phyloP scores from a whole-genome alignment of 2,329 filamentous ascomycete species.

The Verticillium alfalfae region DNA sequence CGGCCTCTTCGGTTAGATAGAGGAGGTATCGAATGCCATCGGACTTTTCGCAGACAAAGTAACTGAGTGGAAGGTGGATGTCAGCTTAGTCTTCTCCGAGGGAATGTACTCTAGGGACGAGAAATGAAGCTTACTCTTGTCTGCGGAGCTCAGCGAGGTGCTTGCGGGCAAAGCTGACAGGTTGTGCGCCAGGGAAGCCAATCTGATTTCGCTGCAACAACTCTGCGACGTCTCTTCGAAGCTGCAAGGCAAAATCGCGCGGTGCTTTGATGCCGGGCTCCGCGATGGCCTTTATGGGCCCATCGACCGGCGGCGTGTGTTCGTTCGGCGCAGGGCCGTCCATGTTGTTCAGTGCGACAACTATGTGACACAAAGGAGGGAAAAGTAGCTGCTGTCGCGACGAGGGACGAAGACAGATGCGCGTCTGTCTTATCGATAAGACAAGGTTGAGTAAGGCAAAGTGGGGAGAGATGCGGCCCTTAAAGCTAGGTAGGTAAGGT shows the following conservation, averaged over 20 bases:
- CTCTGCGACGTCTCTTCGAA: constrained; percentile 68
- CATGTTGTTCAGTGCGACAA: constrained; percentile 6
- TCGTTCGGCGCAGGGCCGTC: constrained; percentile 7
- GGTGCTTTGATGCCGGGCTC: constrained; percentile 61
- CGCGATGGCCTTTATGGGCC: constrained; percentile 44
- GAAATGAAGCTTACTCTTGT: constrained; percentile 55
- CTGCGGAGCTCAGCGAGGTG: constrained; percentile 78
- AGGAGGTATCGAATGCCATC: constrained; percentile 95
- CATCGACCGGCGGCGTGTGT: constrained; percentile 14
- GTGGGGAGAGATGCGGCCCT: neutral
- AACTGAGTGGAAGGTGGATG: constrained; percentile 40
- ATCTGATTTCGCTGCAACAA: constrained; percentile 66
- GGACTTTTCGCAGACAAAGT: constrained; percentile 98
- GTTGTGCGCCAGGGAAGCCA: constrained; percentile 85
- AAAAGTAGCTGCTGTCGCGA: constrained; percentile 5
- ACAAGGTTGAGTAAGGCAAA: neutral
- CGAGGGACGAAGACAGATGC: constrained; percentile 3
- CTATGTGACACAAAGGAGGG: neutral
- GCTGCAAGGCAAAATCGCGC: constrained; percentile 49
- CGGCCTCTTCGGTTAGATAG: constrained; percentile 69
- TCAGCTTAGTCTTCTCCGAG: constrained; percentile 2
- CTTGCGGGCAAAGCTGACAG: constrained; percentile 79
- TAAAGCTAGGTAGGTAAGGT: too few relatives aligned
- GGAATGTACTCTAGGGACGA: neutral
- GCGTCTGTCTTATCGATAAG: neutral